A percentile compares a stretch with the other conserved stretches of the same genome.
phyloP scores from a whole-genome alignment of 1,139 yeast species.

The Hemisphaericaspora lyxosophila region DNA sequence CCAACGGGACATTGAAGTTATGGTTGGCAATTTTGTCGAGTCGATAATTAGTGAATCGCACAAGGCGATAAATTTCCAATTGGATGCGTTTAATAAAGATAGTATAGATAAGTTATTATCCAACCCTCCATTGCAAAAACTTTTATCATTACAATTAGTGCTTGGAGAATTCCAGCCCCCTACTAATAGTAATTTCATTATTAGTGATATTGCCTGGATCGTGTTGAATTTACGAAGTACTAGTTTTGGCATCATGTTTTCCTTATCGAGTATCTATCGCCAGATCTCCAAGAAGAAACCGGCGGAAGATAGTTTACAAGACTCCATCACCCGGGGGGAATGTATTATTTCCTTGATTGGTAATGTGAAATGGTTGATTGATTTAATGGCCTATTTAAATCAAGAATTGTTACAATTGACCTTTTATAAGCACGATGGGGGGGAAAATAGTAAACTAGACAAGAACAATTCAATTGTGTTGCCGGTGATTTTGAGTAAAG shows the following conservation, averaged over 20 bases:
- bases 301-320: conserved; percentile 50
- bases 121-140: conserved; percentile 70
- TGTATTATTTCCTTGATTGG: conserved; percentile 65
- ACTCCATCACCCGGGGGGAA: conserved; percentile 57
- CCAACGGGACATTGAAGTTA: conserved; percentile 16
- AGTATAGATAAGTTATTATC: conserved; percentile 70
- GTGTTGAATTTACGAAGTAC: conserved; percentile 68
- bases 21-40: conserved; percentile 38
- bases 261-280: conserved; percentile 60
- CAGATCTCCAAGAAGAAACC: conserved; percentile 54
- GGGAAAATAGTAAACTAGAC: conserved; percentile 23
- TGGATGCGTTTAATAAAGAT: conserved; percentile 61
- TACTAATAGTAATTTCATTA: conserved; percentile 31
- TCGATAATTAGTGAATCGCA: conserved; percentile 63
- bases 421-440: conserved; percentile 20
- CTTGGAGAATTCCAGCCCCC: conserved; percentile 54
- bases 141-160: conserved; percentile 62
- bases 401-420: conserved; percentile 60
- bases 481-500: conserved; percentile 60
- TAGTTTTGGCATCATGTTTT: conserved; percentile 73
- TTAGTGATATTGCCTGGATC: conserved; percentile 64
- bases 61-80: conserved; percentile 64
- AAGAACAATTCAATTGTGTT: conserved; percentile 41
- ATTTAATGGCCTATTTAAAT: conserved; percentile 60
- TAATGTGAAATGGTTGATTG: conserved; percentile 75